These are phyloP conservation scores for Phytopythium kandeliae DNA, from an alignment of 352 stramenopile species.

Conservation along the genomic window DNA sequence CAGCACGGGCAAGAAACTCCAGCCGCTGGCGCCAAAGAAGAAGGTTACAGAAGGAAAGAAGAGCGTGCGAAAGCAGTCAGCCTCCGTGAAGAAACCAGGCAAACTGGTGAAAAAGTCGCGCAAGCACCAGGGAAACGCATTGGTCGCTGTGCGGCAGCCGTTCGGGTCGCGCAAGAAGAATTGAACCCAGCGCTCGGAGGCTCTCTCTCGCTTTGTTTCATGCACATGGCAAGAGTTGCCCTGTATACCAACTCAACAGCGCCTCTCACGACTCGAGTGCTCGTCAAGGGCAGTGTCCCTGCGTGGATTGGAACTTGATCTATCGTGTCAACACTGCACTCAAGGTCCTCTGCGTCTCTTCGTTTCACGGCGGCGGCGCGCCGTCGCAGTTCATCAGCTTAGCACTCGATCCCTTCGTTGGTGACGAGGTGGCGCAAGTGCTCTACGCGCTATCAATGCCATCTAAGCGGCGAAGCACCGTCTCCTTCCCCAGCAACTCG, in stretches of 20 bases:
- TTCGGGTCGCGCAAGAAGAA: constrained; percentile 32
- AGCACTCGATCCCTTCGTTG: too few relatives aligned
- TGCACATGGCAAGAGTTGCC: not conserved
- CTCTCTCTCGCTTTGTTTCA: not conserved
- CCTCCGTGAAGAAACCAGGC: constrained; percentile 20
- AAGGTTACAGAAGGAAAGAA: constrained; percentile 24
- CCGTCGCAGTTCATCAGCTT: too few relatives aligned
- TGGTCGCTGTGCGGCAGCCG: constrained; percentile 46
- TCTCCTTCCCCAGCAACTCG: constrained; percentile 62
- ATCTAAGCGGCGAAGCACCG: constrained; percentile 42
- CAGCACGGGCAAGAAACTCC: constrained; percentile 7
- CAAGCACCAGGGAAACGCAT: constrained; percentile 11
- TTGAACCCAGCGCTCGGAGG: constrained; percentile 6
- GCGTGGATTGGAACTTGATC: not conserved
- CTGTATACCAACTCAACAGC: constrained; percentile 1
- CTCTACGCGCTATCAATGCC: not conserved
- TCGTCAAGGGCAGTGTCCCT: not conserved
- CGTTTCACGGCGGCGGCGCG: too few relatives aligned
- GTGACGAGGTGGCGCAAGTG: too few relatives aligned
- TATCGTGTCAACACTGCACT: not conserved
- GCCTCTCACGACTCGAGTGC: too few relatives aligned
- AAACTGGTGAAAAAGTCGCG: constrained; percentile 29
- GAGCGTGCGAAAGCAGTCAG: constrained; percentile 20
- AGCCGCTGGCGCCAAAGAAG: constrained; percentile 6
- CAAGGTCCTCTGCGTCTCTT: too few relatives aligned